phyloP scores from a whole-genome alignment of 2,329 filamentous ascomycete genomes.

The Cladobotryum mycophilum region DNA sequence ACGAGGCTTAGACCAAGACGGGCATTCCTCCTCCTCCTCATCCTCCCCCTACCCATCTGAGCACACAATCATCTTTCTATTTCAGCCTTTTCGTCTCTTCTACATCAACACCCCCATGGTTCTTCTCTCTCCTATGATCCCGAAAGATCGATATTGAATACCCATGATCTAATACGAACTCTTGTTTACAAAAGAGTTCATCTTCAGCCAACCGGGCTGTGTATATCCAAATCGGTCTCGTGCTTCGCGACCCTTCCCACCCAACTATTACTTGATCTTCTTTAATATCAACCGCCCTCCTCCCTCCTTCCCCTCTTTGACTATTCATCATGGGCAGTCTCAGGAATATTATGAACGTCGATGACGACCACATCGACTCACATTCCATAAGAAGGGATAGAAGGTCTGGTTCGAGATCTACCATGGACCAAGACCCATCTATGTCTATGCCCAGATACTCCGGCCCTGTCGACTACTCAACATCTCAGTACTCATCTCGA shows the following conservation, averaged over 20 bases:
- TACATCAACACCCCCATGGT: slow-evolving; percentile 17
- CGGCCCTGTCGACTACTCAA: slow-evolving; percentile 27
- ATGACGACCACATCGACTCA: slow-evolving; percentile 41
- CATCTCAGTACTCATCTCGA: slow-evolving; percentile 26
- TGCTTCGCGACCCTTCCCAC: slow-evolving; percentile 18
- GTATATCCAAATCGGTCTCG: slow-evolving; percentile 39
- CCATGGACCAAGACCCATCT: slow-evolving; percentile 26
- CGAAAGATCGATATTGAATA: slow-evolving; percentile 26
- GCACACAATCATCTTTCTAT: not conserved
- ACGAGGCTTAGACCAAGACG: slow-evolving; percentile 10
- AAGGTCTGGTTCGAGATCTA: slow-evolving; percentile 31
- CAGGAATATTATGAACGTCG: slow-evolving; percentile 51
- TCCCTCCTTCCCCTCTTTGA: slow-evolving; percentile 23
- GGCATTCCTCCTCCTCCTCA: slow-evolving; percentile 2
- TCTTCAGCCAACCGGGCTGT: slow-evolving; percentile 37
- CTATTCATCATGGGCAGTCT: slow-evolving; percentile 47
- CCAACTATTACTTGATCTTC: slow-evolving; percentile 27
- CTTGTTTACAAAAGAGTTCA: slow-evolving; percentile 15
- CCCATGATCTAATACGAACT: slow-evolving; percentile 23
- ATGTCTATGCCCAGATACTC: slow-evolving; percentile 34
- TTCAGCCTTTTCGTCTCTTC: slow-evolving; percentile 8
- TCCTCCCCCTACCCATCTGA: slow-evolving; percentile 7
- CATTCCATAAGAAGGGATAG: slow-evolving; percentile 41
- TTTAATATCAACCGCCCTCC: slow-evolving; percentile 26
- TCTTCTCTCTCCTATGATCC: slow-evolving; percentile 10